These are phyloP conservation scores for Rhytidhysteron rufulum DNA, from an alignment of 2,329 filamentous ascomycete species.

Conservation along the genomic window DNA sequence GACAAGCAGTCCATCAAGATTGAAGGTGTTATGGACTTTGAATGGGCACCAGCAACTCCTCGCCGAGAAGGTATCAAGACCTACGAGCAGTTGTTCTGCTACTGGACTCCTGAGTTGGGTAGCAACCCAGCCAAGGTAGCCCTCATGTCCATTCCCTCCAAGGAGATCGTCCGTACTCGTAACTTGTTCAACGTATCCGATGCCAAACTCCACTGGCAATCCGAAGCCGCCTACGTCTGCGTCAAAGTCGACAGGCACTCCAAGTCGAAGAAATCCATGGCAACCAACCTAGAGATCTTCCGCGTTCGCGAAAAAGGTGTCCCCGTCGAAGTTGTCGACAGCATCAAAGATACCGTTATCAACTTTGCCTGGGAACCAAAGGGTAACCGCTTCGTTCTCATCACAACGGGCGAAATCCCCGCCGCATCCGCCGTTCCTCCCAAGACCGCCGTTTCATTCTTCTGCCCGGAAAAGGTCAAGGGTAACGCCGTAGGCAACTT, in stretches of 20 bases:
- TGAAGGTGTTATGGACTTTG: conserved; percentile 94
- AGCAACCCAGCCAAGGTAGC: conserved; percentile 97
- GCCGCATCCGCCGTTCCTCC: conserved; percentile 77
- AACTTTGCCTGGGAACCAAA: conserved; percentile 99
- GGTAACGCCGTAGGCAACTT: conserved; percentile 80
- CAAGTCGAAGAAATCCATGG: conserved; percentile 97
- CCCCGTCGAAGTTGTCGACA: conserved; percentile 95
- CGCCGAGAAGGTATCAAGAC: conserved; percentile 80
- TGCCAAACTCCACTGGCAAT: conserved; percentile 98
- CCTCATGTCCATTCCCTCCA: conserved; percentile 92
- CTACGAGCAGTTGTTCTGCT: conserved; percentile 95
- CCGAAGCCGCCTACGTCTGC: conserved; percentile 86
- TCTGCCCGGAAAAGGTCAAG: conserved; percentile 94
- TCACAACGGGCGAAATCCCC: conserved; percentile 83
- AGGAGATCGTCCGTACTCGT: conserved; percentile 87
- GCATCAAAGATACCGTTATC: conserved; percentile 96
- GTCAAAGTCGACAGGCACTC: conserved; percentile 99
- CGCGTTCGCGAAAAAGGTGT: conserved; percentile 96
- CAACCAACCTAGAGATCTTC: conserved; percentile 98
- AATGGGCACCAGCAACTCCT: conserved; percentile 86
- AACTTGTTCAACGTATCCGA: conserved; percentile 98
- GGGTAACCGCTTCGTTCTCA: conserved; percentile 94
- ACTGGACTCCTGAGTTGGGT: conserved; percentile 97
- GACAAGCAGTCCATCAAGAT: conserved; percentile 94
- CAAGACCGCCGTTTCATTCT: conserved; percentile 94